These are phyloP conservation scores for Hanseniaspora taiwanica DNA, from an alignment of 805 yeast genomes.

Conservation along the genomic window DNA sequence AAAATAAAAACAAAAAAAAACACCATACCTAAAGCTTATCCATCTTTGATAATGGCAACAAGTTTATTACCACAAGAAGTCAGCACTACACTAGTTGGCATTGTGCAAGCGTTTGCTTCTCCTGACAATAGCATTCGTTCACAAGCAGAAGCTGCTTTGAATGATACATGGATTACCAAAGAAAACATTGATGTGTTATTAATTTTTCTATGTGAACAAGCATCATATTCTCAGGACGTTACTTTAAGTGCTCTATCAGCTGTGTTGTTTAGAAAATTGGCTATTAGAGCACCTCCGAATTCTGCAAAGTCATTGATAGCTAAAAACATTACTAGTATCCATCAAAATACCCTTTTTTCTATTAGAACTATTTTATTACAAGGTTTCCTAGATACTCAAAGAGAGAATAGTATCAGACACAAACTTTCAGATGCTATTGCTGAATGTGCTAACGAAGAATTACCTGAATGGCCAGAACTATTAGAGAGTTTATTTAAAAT, in stretches of 20 bases:
- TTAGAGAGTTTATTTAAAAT: constrained; percentile 54
- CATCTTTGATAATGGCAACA: neutral
- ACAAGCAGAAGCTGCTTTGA: constrained; percentile 62
- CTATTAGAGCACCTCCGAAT: constrained; percentile 59
- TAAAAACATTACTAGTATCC: constrained; percentile 62
- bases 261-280: constrained; percentile 78
- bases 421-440: constrained; percentile 90
- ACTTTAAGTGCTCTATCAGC: constrained; percentile 63
- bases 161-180: constrained; percentile 59
- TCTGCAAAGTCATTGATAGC: constrained; percentile 49
- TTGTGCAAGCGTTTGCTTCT: constrained; percentile 60
- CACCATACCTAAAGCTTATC: neutral
- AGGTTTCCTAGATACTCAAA: constrained; percentile 59
- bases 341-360: constrained; percentile 42
- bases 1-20: neutral
- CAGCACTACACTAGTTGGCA: constrained; percentile 36
- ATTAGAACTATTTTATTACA: constrained; percentile 53
- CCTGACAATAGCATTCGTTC: constrained; percentile 65
- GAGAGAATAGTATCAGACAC: constrained; percentile 64
- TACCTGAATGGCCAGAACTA: constrained; percentile 62
- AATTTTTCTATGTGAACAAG: constrained; percentile 69
- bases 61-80: constrained; percentile 43
- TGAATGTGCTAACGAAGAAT: constrained; percentile 68
- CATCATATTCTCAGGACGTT: constrained; percentile 49
- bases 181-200: constrained; percentile 59